Percentiles rank a stretch among this genome's conserved stretches.
phyloP scores from a whole-genome alignment of 768 basidiomycete species.

The Termitomyces sp. region DNA sequence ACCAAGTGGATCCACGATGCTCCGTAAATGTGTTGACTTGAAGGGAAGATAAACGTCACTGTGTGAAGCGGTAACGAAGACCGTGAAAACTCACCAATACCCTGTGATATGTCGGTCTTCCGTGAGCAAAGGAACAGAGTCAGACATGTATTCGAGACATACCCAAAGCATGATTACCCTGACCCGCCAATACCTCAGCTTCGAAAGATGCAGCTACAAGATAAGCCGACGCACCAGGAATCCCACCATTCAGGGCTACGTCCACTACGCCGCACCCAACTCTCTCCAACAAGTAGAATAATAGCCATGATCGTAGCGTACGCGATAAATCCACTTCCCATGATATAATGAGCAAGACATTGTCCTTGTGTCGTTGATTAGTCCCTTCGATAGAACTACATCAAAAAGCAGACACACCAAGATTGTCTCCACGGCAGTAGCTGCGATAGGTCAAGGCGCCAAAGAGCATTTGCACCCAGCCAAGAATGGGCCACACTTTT shows the following conservation, averaged over 20 bases:
- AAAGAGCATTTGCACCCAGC: slow-evolving; percentile 88
- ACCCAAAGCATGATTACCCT: slow-evolving; percentile 55
- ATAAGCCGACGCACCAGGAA: slow-evolving; percentile 51
- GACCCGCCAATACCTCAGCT: neutral
- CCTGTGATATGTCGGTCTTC: slow-evolving; percentile 28
- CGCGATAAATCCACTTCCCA: slow-evolving; percentile 89
- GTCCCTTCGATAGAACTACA: neutral
- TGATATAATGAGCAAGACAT: slow-evolving; percentile 86
- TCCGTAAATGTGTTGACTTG: slow-evolving; percentile 91
- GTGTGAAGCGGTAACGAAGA: neutral
- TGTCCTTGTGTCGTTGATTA: slow-evolving; percentile 41
- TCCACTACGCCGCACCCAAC: slow-evolving; percentile 68
- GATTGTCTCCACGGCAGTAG: slow-evolving; percentile 73
- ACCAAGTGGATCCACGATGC: slow-evolving; percentile 79
- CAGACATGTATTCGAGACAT: slow-evolving; percentile 12
- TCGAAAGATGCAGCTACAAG: neutral
- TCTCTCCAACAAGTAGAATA: slow-evolving; percentile 71
- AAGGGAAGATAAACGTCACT: neutral
- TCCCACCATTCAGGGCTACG: slow-evolving; percentile 86
- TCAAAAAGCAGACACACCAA: slow-evolving; percentile 35
- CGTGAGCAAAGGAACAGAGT: neutral
- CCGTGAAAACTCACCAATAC: slow-evolving; percentile 44
- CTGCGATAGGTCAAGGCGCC: slow-evolving; percentile 72
- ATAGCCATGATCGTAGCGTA: slow-evolving; percentile 83
- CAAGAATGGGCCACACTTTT: slow-evolving; percentile 78